phyloP scores from a whole-genome alignment of 139 green algal species.

The Chlorella sp. region DNA sequence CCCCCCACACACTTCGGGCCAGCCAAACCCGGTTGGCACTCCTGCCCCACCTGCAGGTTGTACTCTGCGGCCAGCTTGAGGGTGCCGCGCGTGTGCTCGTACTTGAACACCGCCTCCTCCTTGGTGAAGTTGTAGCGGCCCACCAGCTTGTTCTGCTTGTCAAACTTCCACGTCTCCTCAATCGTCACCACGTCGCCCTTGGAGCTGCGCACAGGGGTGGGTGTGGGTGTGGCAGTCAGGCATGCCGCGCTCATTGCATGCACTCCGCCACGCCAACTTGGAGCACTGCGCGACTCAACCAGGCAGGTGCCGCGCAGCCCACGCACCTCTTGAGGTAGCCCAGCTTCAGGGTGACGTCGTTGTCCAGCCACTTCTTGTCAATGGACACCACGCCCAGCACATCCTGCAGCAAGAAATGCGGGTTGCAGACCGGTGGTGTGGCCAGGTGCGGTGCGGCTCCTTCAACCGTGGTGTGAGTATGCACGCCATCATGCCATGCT shows the following conservation, averaged over 20 bases:
- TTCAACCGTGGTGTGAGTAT: too few relatives aligned
- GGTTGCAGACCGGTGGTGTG: too few relatives aligned
- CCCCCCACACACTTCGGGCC: neutral
- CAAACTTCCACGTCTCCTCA: conserved; percentile 48
- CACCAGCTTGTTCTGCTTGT: conserved; percentile 41
- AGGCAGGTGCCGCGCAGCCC: neutral
- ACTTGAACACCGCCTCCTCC: conserved; percentile 28
- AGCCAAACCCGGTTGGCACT: neutral
- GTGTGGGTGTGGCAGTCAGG: too few relatives aligned
- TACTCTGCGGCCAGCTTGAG: conserved; percentile 28
- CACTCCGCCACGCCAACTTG: too few relatives aligned
- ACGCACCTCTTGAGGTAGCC: neutral
- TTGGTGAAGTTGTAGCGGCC: conserved; percentile 50
- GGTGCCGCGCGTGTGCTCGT: conserved; percentile 20
- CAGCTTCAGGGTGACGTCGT: conserved; percentile 26
- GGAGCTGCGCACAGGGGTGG: neutral
- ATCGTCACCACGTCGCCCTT: conserved; percentile 13
- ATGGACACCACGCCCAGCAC: conserved; percentile 2
- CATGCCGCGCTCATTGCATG: too few relatives aligned
- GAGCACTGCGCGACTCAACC: too few relatives aligned
- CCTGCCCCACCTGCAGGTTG: neutral
- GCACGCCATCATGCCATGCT: too few relatives aligned
- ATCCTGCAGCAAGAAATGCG: neutral
- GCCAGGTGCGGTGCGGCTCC: too few relatives aligned
- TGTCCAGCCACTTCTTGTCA: neutral